A percentile compares a stretch with the other conserved stretches of the same genome.
Evolutionary conservation across 108 stramenopile genomes (phyloP).

Genomic region (Cyclostephanos invisitatus): DNA sequence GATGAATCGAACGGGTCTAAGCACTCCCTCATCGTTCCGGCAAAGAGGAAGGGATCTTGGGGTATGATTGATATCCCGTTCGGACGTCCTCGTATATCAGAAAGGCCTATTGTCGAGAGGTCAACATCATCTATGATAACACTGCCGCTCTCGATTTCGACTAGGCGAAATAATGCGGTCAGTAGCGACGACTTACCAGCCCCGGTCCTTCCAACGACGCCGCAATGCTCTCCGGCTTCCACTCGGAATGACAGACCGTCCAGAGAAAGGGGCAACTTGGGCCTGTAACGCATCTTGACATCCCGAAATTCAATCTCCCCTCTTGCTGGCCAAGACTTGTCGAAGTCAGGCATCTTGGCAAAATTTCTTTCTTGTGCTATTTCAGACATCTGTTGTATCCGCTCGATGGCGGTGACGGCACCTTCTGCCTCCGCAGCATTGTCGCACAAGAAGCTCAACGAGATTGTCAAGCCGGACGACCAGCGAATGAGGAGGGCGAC

Average conservation of each 20-base stretch:
- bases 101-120: slow-evolving; percentile 66
- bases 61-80: slow-evolving; percentile 90
- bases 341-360: slow-evolving; percentile 33
- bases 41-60: slow-evolving; percentile 94
- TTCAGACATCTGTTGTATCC: slow-evolving; percentile 75
- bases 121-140: slow-evolving; percentile 84
- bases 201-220: slow-evolving; percentile 78
- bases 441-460: slow-evolving; percentile 76
- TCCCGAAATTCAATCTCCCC: slow-evolving; percentile 67
- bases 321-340: slow-evolving; percentile 65
- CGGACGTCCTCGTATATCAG: slow-evolving; percentile 74
- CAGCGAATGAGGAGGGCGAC: slow-evolving; percentile 79
- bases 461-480: slow-evolving; percentile 76
- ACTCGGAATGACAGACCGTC: slow-evolving; percentile 72
- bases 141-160: slow-evolving; percentile 77
- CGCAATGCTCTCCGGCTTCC: slow-evolving; percentile 69
- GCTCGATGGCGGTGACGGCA: slow-evolving; percentile 82
- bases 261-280: slow-evolving; percentile 71
- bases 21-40: slow-evolving; percentile 89
- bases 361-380: slow-evolving; percentile 63
- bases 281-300: slow-evolving; percentile 77
- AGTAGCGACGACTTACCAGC: slow-evolving; percentile 65
- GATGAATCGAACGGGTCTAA: slow-evolving; percentile 87
- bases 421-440: slow-evolving; percentile 76
- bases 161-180: slow-evolving; percentile 79